These are phyloP conservation scores for Babesia bigemina DNA, from an alignment of 169 alveolate species.

Conservation along the genomic window DNA sequence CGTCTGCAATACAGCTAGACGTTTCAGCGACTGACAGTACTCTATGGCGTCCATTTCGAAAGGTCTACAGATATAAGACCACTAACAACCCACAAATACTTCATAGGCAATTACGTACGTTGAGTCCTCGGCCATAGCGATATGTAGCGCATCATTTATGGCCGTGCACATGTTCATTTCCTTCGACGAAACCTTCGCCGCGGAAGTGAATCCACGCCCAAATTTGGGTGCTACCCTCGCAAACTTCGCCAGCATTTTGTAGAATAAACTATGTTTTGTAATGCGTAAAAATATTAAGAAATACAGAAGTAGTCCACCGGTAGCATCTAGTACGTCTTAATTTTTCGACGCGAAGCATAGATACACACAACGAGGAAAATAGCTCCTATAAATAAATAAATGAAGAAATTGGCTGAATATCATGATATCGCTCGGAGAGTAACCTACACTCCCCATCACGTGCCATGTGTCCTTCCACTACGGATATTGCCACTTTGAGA, in stretches of 20 bases:
- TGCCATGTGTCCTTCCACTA: neutral
- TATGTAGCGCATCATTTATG: conserved; percentile 91
- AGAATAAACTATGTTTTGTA: neutral
- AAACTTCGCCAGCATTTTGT: conserved; percentile 7
- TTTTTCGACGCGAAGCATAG: conserved; percentile 6
- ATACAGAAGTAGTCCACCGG: neutral
- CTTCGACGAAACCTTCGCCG: conserved; percentile 56
- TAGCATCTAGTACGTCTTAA: neutral
- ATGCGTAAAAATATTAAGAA: neutral
- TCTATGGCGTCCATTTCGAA: no score
- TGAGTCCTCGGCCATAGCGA: conserved; percentile 89
- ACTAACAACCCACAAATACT: no score
- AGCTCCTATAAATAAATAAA: neutral
- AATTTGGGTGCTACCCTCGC: neutral
- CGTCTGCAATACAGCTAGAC: no score
- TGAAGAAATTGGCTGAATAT: neutral
- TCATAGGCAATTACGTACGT: conserved; percentile 66
- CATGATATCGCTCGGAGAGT: neutral
- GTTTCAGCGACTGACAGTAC: no score
- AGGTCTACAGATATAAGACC: no score
- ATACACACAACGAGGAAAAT: neutral
- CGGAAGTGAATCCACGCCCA: conserved; percentile 26
- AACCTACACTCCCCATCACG: conserved; percentile 3
- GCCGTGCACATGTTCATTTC: conserved; percentile 91
- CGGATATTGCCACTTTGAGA: conserved; percentile 15